Evolutionary conservation across 805 yeast genomes (phyloP), one percentile per base, ranked within the genome.

Genomic region (Jamesozyma rosinii): DNA sequence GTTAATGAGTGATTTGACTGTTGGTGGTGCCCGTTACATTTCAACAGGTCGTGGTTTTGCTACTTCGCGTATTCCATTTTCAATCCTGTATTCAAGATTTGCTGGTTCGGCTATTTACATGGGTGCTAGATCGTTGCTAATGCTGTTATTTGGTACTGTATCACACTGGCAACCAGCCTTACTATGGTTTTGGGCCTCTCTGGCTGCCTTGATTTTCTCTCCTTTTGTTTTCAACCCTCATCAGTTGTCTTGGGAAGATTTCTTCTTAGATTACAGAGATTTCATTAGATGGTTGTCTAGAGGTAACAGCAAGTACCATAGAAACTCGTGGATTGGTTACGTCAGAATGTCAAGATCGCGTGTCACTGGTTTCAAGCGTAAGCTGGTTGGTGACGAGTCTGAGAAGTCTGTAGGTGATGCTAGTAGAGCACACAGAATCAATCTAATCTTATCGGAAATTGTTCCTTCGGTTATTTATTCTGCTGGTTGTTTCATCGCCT

Each of bases 201-300:
- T 88, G 53, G 73, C 87, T 32, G 83, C 97, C 2, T 74, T 90
- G 69, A 75, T 86, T 66, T 77, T 86, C 55, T 82, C 97, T 35
- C 98, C 98, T 58, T 88, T 90, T 65, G 61, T 92, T 46, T 90
- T 87, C 78, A 90, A 90, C 69, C 97, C 98, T 39, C 97, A 90
- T 69, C 97, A 90, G 71, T 90, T 89, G 66, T 80, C 95, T 39
- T 83, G 94, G 89, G 84, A 81, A 61, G 97, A 89, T 66, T 90
- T 83, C 76, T 86, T 90, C 68, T 77, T 89, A 62, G 98, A 90
- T 66, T 90, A 92, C 76, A 79, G 95, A 65, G 95, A 87, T 61
- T 92, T 76, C 67, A 79, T 88, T 58, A 77, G 86, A 69, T 83
- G 94, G 94, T 69, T 83, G 58, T 77, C 87, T n/a, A 80, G 90